phyloP scores from a whole-genome alignment of 805 yeast species.

The Priceomyces melissophilus region DNA sequence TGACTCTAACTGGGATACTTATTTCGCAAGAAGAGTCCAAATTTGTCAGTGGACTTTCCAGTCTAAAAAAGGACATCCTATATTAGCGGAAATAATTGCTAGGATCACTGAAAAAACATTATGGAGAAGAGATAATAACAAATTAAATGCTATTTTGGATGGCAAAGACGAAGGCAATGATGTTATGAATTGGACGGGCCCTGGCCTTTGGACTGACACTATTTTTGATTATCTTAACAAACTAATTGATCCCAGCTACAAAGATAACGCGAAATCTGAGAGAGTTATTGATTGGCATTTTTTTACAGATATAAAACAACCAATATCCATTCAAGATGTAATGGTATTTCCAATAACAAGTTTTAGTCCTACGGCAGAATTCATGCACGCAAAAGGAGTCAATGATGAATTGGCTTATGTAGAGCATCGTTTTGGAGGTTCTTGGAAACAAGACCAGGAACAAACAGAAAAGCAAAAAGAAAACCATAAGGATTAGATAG shows the following conservation, averaged over 20 bases:
- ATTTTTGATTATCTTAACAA: slow-evolving; percentile 64
- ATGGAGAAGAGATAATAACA: slow-evolving; percentile 46
- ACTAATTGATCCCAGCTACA: slow-evolving; percentile 28
- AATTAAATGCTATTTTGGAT: slow-evolving; percentile 42
- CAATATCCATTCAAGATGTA: slow-evolving; percentile 62
- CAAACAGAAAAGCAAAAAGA: background rate
- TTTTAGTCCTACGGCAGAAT: slow-evolving; percentile 68
- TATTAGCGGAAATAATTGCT: slow-evolving; percentile 74
- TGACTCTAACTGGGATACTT: slow-evolving; percentile 86
- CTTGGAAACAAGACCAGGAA: slow-evolving; percentile 48
- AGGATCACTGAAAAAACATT: slow-evolving; percentile 75
- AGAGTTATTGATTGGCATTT: slow-evolving; percentile 44
- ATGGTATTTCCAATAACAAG: slow-evolving; percentile 68
- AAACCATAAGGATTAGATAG: no score
- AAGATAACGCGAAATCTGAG: slow-evolving; percentile 13
- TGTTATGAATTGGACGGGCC: slow-evolving; percentile 94
- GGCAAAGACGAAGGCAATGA: slow-evolving; percentile 71
- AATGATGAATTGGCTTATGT: slow-evolving; percentile 80
- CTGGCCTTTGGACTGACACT: slow-evolving; percentile 89
- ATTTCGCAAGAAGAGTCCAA: slow-evolving; percentile 92
- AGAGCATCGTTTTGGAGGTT: slow-evolving; percentile 70
- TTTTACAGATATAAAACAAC: slow-evolving; percentile 55
- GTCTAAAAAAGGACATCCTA: slow-evolving; percentile 87
- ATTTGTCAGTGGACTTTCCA: slow-evolving; percentile 97
- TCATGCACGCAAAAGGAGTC: slow-evolving; percentile 77